Evolutionary conservation across 1,284 basidiomycete genomes (phyloP).

Genomic region (Moesziomyces parantarcticus): DNA sequence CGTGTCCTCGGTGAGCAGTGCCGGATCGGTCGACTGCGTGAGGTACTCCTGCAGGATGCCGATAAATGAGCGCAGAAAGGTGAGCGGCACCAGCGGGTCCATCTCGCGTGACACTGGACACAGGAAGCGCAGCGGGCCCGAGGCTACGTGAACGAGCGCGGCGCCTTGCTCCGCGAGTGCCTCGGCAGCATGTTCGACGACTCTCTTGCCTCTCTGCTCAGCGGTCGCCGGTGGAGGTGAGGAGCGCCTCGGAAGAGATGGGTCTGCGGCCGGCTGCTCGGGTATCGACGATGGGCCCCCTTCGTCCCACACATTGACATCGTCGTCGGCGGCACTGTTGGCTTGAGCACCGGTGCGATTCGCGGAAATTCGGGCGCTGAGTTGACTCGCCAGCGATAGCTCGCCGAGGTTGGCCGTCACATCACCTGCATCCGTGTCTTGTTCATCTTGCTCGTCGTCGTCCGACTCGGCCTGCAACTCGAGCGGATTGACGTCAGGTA

Average conservation of each 20-base stretch:
- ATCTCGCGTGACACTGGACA: conserved; percentile 85
- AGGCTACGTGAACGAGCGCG: conserved; percentile 82
- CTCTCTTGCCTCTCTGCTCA: conserved; percentile 10
- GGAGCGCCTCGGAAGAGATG: conserved; percentile 1
- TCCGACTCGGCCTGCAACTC: conserved; percentile 29
- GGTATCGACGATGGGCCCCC: conserved; percentile 1
- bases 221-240: conserved; percentile 2
- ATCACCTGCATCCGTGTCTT: conserved; percentile 24
- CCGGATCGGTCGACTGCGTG: conserved; percentile 41
- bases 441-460: conserved; percentile 23
- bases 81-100: conserved; percentile 88
- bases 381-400: conserved; percentile 41
- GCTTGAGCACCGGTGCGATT: conserved; percentile 9
- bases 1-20: conserved; percentile 56
- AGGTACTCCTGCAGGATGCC: conserved; percentile 70
- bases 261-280: background rate
- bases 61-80: conserved; percentile 85
- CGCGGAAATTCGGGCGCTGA: conserved; percentile 34
- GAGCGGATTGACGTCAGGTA: conserved; percentile 36
- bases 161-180: conserved; percentile 59
- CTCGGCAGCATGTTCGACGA: conserved; percentile 40
- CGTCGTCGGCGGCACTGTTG: conserved; percentile 11
- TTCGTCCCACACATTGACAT: conserved; percentile 49
- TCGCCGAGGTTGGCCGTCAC: conserved; percentile 26
- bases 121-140: conserved; percentile 79